Evolutionary conservation across 441 rosid genomes (phyloP).

Genomic region (Isatis lusitanica): DNA sequence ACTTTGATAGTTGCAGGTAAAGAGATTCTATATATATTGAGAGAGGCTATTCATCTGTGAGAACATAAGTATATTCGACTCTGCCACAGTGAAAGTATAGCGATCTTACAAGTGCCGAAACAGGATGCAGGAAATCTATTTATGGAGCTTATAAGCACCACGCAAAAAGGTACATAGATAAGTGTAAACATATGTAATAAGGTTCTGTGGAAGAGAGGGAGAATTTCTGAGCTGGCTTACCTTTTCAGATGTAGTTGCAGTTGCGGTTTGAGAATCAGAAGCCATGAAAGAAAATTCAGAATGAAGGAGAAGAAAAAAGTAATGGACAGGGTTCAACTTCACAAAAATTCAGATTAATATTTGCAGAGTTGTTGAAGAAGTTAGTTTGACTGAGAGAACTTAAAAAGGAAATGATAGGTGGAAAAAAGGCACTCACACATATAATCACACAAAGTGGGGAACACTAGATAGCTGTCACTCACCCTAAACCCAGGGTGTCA

Average conservation of each 20-base stretch:
- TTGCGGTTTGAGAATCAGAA: constrained; percentile 34
- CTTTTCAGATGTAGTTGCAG: constrained; percentile 32
- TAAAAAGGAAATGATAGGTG: constrained; percentile 22
- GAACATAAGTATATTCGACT: neutral
- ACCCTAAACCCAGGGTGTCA: constrained; percentile 35
- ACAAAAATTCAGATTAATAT: neutral
- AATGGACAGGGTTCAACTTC: constrained; percentile 38
- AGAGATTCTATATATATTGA: neutral
- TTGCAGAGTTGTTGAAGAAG: constrained; percentile 28
- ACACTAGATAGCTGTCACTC: constrained; percentile 38
- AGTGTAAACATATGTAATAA: neutral
- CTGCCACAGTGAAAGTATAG: neutral
- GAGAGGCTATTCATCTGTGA: neutral
- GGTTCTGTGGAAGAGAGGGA: constrained; percentile 12
- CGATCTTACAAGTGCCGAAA: constrained; percentile 10
- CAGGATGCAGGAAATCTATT: constrained; percentile 11
- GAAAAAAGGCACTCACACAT: constrained; percentile 22
- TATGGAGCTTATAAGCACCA: constrained; percentile 13
- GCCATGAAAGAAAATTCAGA: constrained; percentile 38
- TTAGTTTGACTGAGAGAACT: constrained; percentile 26
- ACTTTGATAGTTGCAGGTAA: neutral
- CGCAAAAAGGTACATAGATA: neutral
- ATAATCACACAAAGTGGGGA: constrained; percentile 38
- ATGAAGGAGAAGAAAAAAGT: constrained; percentile 19
- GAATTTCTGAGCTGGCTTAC: constrained; percentile 11